Base-by-base conservation (phyloP, 768 basidiomycete genomes). In the Clitopilus hobsonii region DNA sequence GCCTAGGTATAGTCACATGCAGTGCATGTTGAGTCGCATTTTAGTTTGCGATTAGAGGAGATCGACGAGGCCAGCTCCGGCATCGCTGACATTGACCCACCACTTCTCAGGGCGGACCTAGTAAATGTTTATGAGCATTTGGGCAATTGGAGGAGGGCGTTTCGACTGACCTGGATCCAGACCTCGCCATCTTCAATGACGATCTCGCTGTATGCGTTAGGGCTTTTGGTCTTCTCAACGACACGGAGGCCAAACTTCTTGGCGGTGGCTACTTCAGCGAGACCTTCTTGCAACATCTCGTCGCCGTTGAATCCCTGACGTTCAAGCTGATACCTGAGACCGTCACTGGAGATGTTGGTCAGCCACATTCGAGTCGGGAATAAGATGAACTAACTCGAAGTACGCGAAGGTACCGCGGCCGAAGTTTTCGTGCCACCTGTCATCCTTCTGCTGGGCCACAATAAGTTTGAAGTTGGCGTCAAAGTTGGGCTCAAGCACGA, bases 251-350 rank as follows among this genome's bases (percentile, higher is more conserved):
- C 68, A 66, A 75, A 69, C 0, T 67, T 74, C 60, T 73, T 74
- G 20, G 65, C 63, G n/a, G 67, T 54, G 25, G 73, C 58, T 6
- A 59, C 56, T 52, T 77, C 72, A 23, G 62, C 64, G 32, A 77
- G 63, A 11, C 74, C 73, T 61, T 77, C 74, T 56, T 74, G 73
- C 30, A 75, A 60, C 70, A 77, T 69, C 0, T 72, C 70, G 47
- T 75, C 74, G 6, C 59, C 65, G 51, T 69, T 63, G 61, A 75
- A 75, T 22, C 70, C 72, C 38, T 72, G 65, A n/a, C 49, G 38
- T 29, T 63, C 63, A 26, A 74, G 58, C 56, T 71, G 67, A 32
- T 54, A 58, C 56, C 68, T 66, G 29, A 75, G 48, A 1, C 71
- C 71, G 49, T 69, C 64, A 54, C 66, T 69, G 36, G 29, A 55